Percentiles rank a stretch among this genome's conserved stretches.
Evolutionary conservation across 2,329 filamentous ascomycete genomes (phyloP).

Genomic region (Truncatella angustata): DNA sequence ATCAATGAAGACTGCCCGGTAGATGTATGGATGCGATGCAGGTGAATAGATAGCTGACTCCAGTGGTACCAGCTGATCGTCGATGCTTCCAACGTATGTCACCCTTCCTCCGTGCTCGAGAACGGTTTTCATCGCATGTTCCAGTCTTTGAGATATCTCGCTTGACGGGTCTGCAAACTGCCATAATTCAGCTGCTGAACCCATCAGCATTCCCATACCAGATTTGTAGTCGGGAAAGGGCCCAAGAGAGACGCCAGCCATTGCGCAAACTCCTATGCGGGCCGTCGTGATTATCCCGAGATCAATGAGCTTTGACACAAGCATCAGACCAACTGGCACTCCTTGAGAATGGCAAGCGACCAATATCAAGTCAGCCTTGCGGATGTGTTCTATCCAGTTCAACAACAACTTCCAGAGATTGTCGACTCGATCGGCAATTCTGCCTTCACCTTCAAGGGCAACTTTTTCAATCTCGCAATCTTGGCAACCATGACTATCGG

Average conservation of each 20-base stretch:
- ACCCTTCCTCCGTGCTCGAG: conserved; percentile 79
- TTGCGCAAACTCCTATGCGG: conserved; percentile 81
- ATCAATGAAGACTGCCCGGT: conserved; percentile 93
- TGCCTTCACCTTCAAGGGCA: conserved; percentile 90
- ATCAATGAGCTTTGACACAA: conserved; percentile 88
- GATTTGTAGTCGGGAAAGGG: conserved; percentile 92
- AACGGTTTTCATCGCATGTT: conserved; percentile 69
- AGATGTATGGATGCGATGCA: conserved; percentile 87
- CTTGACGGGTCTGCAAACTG: conserved; percentile 85
- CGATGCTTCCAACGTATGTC: conserved; percentile 89
- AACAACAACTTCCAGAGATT: conserved; percentile 91
- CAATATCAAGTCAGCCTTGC: conserved; percentile 82
- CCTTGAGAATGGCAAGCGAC: conserved; percentile 96
- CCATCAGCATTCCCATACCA: conserved; percentile 80
- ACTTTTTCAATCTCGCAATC: conserved; percentile 89
- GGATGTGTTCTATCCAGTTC: conserved; percentile 91
- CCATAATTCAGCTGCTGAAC: conserved; percentile 90
- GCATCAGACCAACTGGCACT: conserved; percentile 88
- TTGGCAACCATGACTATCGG: conserved; percentile 67
- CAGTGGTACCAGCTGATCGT: conserved; percentile 92
- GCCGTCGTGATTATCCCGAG: conserved; percentile 77
- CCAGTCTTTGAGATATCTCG: conserved; percentile 78
- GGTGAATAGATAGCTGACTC: conserved; percentile 90
- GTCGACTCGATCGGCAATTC: conserved; percentile 84
- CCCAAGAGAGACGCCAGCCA: conserved; percentile 86